phyloP scores from a whole-genome alignment of 805 yeast species.

The Komagataella pastoris region DNA sequence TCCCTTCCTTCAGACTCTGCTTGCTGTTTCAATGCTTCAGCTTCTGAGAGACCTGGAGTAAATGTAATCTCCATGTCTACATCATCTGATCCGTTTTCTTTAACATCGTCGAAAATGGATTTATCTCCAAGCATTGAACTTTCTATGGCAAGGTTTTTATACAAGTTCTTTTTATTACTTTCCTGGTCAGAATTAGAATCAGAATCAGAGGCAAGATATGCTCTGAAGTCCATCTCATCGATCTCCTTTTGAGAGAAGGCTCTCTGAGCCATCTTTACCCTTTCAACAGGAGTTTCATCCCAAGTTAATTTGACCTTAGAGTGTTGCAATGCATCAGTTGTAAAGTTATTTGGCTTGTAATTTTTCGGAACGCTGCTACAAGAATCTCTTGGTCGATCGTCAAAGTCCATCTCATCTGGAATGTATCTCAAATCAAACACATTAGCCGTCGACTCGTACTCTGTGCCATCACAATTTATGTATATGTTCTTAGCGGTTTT shows the following conservation, averaged over 20 bases:
- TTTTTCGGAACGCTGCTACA: constrained; percentile 62
- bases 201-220: constrained; percentile 75
- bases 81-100: constrained; percentile 25
- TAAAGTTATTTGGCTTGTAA: constrained; percentile 70
- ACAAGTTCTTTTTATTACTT: constrained; percentile 35
- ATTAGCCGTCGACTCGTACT: constrained; percentile 91
- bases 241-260: constrained; percentile 82
- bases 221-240: constrained; percentile 83
- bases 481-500: constrained; percentile 65
- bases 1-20: constrained; percentile 23
- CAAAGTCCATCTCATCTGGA: constrained; percentile 88
- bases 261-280: constrained; percentile 60
- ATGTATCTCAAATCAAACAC: constrained; percentile 84
- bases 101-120: constrained; percentile 18
- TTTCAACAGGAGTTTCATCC: constrained; percentile 96
- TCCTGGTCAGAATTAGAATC: constrained; percentile 42
- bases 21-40: constrained; percentile 17
- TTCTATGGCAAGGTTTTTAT: constrained; percentile 41
- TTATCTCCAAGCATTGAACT: constrained; percentile 20
- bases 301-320: constrained; percentile 93
- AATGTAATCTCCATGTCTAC: constrained; percentile 94
- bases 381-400: constrained; percentile 58
- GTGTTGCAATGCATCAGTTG: constrained; percentile 92
- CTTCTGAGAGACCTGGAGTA: constrained; percentile 66
- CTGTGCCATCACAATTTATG: constrained; percentile 86